Conservation (phyloP, 169 alveolate species). For the Eimeria maxima region DNA sequence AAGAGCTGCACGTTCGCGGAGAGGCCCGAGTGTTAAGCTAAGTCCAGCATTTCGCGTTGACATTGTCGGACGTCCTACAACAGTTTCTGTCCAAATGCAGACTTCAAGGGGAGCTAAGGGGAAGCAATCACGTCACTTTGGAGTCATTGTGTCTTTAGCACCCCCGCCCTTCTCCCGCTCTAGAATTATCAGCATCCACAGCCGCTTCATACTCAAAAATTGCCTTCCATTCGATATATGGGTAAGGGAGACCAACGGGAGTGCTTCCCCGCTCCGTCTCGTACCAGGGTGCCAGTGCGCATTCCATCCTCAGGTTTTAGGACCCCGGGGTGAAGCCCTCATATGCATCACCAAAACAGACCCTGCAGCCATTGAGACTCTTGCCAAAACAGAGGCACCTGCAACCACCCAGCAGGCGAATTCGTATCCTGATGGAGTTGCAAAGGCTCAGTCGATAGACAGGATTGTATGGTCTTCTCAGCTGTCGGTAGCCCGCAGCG, state of each 20-base stretch:
- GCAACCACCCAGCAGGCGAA: background rate
- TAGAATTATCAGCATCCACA: conserved; percentile 69
- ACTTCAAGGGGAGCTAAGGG: background rate
- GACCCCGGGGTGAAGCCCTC: conserved; percentile 76
- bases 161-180: conserved; percentile 84
- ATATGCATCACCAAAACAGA: conserved; percentile 66
- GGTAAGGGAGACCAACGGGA: conserved; percentile 61
- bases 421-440: background rate
- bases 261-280: conserved; percentile 64
- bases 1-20: conserved; percentile 21
- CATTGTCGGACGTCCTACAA: conserved; percentile 77
- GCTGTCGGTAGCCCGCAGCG: conserved; percentile 64
- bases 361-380: conserved; percentile 48
- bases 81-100: conserved; percentile 53
- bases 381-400: background rate
- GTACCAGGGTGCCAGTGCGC: conserved; percentile 41
- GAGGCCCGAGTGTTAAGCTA: conserved; percentile 4
- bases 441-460: conserved; percentile 37
- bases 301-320: conserved; percentile 78
- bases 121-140: background rate
- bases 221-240: conserved; percentile 42
- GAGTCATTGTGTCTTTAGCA: conserved; percentile 76
- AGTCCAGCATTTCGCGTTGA: conserved; percentile 75
- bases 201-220: conserved; percentile 81
- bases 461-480: conserved; percentile 64